Evolutionary conservation across 108 stramenopile genomes (phyloP).

Genomic region (Epithemia pelagica): DNA sequence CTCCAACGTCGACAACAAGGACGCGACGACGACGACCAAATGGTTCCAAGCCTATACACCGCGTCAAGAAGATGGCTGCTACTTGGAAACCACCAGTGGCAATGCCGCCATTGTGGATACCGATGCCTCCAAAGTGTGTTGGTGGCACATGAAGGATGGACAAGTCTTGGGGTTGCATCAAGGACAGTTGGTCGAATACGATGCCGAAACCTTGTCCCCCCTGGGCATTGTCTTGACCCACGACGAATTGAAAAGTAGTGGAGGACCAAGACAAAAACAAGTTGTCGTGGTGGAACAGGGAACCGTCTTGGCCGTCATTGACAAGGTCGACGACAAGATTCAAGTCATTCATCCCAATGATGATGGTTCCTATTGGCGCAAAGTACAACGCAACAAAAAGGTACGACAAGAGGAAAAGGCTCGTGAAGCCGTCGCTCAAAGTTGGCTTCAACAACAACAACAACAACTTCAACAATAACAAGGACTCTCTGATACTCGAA

Average conservation of each 20-base stretch:
- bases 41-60: slow-evolving; percentile 34
- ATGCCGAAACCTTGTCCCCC: slow-evolving; percentile 80
- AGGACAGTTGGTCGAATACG: slow-evolving; percentile 90
- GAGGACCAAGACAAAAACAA: slow-evolving; percentile 8
- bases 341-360: slow-evolving; percentile 91
- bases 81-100: slow-evolving; percentile 39
- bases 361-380: slow-evolving; percentile 93
- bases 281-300: slow-evolving; percentile 7
- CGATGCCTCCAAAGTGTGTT: slow-evolving; percentile 52
- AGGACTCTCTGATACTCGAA: too few species aligned
- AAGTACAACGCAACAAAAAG: slow-evolving; percentile 90
- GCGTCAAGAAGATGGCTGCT: slow-evolving; percentile 28
- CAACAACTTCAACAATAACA: too few species aligned
- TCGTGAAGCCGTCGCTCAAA: slow-evolving; percentile 26
- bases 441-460: neutral
- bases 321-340: slow-evolving; percentile 32
- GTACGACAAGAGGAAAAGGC: slow-evolving; percentile 76
- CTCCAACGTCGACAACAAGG: neutral
- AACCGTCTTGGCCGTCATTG: slow-evolving; percentile 59
- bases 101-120: slow-evolving; percentile 25
- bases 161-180: slow-evolving; percentile 87
- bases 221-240: slow-evolving; percentile 86
- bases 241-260: slow-evolving; percentile 67
- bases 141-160: slow-evolving; percentile 93
- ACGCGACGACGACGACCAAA: neutral